These are phyloP conservation scores for Erigeron canadensis DNA, from an alignment of 129 eudicot genomes.

Conservation along the genomic window DNA sequence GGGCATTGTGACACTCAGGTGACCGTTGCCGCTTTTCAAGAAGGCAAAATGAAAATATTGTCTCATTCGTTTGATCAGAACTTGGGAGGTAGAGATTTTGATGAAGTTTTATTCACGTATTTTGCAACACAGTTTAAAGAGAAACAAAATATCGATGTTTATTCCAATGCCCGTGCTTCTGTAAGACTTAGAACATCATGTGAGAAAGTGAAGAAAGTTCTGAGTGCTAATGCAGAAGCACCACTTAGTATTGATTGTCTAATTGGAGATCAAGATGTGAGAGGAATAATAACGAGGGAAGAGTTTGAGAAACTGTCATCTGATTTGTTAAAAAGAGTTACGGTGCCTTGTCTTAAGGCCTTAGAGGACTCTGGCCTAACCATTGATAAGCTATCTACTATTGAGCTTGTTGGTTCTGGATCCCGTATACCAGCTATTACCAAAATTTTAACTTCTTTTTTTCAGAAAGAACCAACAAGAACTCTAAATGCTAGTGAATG, in stretches of 20 bases:
- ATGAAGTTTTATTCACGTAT: conserved; percentile 68
- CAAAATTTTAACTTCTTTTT: conserved; percentile 43
- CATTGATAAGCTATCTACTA: conserved; percentile 49
- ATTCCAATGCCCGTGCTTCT: conserved; percentile 61
- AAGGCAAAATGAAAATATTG: conserved; percentile 62
- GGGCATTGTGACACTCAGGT: conserved; percentile 92
- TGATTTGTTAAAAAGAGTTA: conserved; percentile 54
- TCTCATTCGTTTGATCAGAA: conserved; percentile 74
- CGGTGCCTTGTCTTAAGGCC: conserved; percentile 63
- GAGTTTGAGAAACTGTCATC: conserved; percentile 74
- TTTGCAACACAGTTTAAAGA: conserved; percentile 61
- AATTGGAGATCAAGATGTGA: conserved; percentile 84
- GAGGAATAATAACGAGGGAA: conserved; percentile 69
- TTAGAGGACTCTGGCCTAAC: conserved; percentile 49
- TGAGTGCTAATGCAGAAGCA: conserved; percentile 90
- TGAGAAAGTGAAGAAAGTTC: conserved; percentile 80
- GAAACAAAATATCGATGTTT: conserved; percentile 54
- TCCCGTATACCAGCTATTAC: conserved; percentile 81
- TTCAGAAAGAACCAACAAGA: conserved; percentile 62
- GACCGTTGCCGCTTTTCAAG: conserved; percentile 58
- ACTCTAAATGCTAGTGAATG: conserved; percentile 80
- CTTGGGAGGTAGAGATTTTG: conserved; percentile 90
- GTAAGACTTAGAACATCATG: conserved; percentile 69
- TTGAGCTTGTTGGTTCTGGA: conserved; percentile 91
- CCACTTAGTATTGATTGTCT: conserved; percentile 75